Evolutionary conservation across 192 early-diverging fungal genomes (phyloP).

Genomic region (Globomyces pollinis-pini): DNA sequence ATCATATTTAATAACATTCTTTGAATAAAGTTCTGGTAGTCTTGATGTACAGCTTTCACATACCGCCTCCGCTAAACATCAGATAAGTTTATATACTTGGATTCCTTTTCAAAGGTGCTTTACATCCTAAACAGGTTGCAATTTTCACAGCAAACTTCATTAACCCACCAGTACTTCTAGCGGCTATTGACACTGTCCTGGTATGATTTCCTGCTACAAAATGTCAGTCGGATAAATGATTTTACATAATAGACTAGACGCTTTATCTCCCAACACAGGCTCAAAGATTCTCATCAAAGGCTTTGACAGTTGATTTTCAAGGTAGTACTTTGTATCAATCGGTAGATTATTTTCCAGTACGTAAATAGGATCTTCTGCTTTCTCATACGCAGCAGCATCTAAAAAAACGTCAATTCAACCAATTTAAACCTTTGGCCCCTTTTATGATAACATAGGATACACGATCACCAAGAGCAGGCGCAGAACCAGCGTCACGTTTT

Average conservation of each 20-base stretch:
- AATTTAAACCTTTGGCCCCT: conserved; percentile 67
- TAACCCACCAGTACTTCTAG: conserved; percentile 80
- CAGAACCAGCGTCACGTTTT: conserved; percentile 92
- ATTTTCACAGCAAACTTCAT: conserved; percentile 92
- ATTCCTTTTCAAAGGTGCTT: conserved; percentile 63
- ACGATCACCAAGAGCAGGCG: conserved; percentile 90
- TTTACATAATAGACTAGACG: conserved; percentile 37
- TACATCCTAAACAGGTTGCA: conserved; percentile 89
- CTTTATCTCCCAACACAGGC: conserved; percentile 87
- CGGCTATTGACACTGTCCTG: conserved; percentile 70
- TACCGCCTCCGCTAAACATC: too few relatives aligned
- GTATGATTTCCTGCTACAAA: conserved; percentile 44
- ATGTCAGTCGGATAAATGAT: conserved; percentile 53
- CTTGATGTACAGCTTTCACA: conserved; percentile 69
- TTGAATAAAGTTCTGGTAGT: conserved; percentile 69
- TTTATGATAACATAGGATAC: conserved; percentile 95
- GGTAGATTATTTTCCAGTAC: conserved; percentile 98
- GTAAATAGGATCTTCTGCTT: conserved; percentile 95
- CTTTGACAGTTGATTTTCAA: conserved; percentile 93
- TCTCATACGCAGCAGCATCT: conserved; percentile 89
- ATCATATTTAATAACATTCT: conserved; percentile 62
- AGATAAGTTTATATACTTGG: conserved; percentile 25
- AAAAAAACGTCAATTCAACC: conserved; percentile 5
- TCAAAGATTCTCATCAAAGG: conserved; percentile 93
- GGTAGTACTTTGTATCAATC: conserved; percentile 93